Evolutionary conservation across 2,329 filamentous ascomycete species (phyloP).

Genomic region (Chaetoscypha palmicola): DNA sequence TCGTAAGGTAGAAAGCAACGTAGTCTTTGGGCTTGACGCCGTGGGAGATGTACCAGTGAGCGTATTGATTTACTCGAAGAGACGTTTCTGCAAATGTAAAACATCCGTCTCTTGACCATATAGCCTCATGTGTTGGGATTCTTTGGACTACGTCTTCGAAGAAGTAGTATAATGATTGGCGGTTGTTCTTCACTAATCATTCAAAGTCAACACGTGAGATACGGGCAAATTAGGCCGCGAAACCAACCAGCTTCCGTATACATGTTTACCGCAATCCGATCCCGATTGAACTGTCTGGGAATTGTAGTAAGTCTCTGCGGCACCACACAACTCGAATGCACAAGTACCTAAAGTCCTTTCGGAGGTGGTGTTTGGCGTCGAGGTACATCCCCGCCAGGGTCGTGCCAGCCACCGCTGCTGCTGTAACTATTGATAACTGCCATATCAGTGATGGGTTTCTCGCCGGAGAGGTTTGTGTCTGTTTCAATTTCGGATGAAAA

Average conservation of each 20-base stretch:
- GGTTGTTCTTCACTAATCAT: too few relatives aligned
- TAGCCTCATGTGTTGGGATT: slow-evolving; percentile 47
- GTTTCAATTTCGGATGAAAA: too few relatives aligned
- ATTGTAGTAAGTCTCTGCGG: neutral
- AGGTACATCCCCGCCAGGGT: slow-evolving; percentile 50
- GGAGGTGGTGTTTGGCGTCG: slow-evolving; percentile 62
- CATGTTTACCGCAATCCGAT: slow-evolving; percentile 37
- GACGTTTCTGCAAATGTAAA: slow-evolving; percentile 54
- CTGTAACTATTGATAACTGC: slow-evolving; percentile 12
- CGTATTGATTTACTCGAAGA: slow-evolving; percentile 52
- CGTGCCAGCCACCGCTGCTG: slow-evolving; percentile 28
- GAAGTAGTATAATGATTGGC: slow-evolving; percentile 56
- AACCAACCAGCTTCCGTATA: slow-evolving; percentile 42
- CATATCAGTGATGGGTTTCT: slow-evolving; percentile 12
- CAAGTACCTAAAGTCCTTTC: slow-evolving; percentile 45
- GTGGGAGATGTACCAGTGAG: slow-evolving; percentile 51
- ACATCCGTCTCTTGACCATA: slow-evolving; percentile 59
- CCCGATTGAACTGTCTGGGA: slow-evolving; percentile 34
- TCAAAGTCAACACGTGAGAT: too few relatives aligned
- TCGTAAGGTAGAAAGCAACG: slow-evolving; percentile 60
- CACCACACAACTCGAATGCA: neutral
- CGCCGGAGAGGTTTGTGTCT: neutral
- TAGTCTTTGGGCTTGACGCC: slow-evolving; percentile 54
- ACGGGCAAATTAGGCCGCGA: slow-evolving; percentile 3
- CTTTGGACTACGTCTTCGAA: slow-evolving; percentile 51